Percentiles rank a stretch among this genome's conserved stretches.
These are phyloP conservation scores for Coemansia asiatica DNA, from an alignment of 192 early-diverging fungal species.

Conservation along the genomic window DNA sequence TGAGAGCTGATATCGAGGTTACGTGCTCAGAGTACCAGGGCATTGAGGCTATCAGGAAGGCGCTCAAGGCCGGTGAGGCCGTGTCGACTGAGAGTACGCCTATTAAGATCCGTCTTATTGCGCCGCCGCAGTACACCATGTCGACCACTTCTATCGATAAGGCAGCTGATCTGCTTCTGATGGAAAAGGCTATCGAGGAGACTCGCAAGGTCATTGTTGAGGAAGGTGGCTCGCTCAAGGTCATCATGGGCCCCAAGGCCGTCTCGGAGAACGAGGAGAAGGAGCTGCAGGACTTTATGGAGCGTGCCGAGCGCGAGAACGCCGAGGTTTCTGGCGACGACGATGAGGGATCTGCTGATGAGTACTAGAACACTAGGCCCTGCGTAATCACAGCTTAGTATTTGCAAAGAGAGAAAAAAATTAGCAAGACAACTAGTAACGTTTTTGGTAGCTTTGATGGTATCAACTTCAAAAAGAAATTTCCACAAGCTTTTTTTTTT, in stretches of 20 bases:
- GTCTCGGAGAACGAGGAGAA: conserved; percentile 91
- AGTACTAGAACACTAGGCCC: conserved; percentile 22
- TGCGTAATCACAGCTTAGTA: no score
- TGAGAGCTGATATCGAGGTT: conserved; percentile 93
- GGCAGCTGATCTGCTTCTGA: conserved; percentile 74
- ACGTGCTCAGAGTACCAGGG: conserved; percentile 93
- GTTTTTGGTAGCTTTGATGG: no score
- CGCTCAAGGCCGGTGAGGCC: conserved; percentile 83
- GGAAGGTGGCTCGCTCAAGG: conserved; percentile 69
- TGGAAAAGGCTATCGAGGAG: conserved; percentile 84
- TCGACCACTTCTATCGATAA: conserved; percentile 84
- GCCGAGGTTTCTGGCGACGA: conserved; percentile 91
- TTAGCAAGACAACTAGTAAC: no score
- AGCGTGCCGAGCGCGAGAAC: conserved; percentile 87
- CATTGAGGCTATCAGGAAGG: conserved; percentile 92
- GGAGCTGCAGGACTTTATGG: conserved; percentile 90
- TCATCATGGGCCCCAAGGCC: conserved; percentile 90
- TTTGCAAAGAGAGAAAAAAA: no score
- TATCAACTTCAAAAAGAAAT: no score
- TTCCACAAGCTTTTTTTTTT: conserved; percentile 9
- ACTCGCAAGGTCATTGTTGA: conserved; percentile 79
- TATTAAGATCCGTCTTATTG: conserved; percentile 87
- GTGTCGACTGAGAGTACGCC: conserved; percentile 72
- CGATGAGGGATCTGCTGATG: conserved; percentile 68
- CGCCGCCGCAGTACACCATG: conserved; percentile 94